phyloP scores from a whole-genome alignment of 805 yeast species.

The Yarrowia bubula region DNA sequence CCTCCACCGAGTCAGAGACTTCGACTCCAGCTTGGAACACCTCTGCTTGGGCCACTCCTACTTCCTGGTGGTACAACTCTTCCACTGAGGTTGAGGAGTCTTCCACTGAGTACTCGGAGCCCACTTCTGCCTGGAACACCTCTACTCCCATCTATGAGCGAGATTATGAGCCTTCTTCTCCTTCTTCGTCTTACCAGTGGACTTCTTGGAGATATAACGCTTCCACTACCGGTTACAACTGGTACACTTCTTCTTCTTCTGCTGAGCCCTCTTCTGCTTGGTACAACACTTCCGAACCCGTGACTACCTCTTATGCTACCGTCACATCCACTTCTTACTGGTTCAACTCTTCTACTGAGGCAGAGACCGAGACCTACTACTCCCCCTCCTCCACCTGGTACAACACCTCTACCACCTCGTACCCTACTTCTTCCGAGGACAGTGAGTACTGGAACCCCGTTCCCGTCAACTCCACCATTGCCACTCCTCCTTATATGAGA shows the following conservation, averaged over 20 bases:
- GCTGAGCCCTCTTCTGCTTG: neutral
- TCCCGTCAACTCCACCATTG: neutral
- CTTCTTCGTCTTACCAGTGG: neutral
- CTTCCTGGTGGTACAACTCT: neutral
- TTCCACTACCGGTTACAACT: neutral
- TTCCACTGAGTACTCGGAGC: neutral
- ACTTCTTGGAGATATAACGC: neutral
- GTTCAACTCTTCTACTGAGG: neutral
- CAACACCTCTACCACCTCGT: neutral
- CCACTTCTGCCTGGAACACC: neutral
- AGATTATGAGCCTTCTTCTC: neutral
- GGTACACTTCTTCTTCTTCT: neutral
- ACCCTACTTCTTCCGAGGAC: neutral
- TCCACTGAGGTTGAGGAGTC: neutral
- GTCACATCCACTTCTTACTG: neutral
- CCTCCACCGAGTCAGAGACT: neutral
- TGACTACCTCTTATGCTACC: neutral
- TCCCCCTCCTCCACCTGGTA: neutral
- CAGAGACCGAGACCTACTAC: neutral
- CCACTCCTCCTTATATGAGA: neutral
- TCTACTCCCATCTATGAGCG: conserved; percentile 10
- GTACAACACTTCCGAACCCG: neutral
- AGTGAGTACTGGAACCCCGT: neutral
- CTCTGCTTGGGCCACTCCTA: neutral
- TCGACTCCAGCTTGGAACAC: neutral